Evolutionary conservation across 352 stramenopile species (phyloP).

Genomic region (Plasmopara muralis): DNA sequence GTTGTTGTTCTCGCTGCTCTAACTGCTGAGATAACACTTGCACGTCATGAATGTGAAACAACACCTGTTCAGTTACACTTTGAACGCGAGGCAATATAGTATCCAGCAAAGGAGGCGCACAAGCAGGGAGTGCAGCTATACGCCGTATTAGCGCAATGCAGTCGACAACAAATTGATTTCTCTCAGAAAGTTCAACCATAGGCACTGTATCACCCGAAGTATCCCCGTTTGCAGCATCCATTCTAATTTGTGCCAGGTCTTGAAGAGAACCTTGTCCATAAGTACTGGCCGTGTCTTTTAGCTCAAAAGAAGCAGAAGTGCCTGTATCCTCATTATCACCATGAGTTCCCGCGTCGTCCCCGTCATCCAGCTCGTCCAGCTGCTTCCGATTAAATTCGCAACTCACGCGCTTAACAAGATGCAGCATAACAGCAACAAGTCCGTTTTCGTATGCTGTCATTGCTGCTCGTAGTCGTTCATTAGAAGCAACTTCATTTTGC

Average conservation of each 20-base stretch:
- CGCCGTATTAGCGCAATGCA: slow-evolving; percentile 65
- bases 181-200: slow-evolving; percentile 53
- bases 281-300: slow-evolving; percentile 22
- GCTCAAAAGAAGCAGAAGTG: slow-evolving; percentile 26
- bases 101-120: slow-evolving; percentile 44
- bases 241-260: slow-evolving; percentile 59
- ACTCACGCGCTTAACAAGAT: slow-evolving; percentile 62
- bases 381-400: slow-evolving; percentile 62
- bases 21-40: slow-evolving; percentile 31
- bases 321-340: slow-evolving; percentile 37
- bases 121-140: slow-evolving; percentile 55
- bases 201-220: slow-evolving; percentile 13
- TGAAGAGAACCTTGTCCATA: slow-evolving; percentile 60
- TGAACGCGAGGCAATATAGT: slow-evolving; percentile 45
- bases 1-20: slow-evolving; percentile 45
- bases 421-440: slow-evolving; percentile 67
- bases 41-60: slow-evolving; percentile 49
- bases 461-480: slow-evolving; percentile 39
- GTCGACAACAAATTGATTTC: slow-evolving; percentile 68
- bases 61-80: slow-evolving; percentile 27
- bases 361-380: slow-evolving; percentile 52
- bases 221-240: slow-evolving; percentile 33
- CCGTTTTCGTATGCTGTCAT: slow-evolving; percentile 64
- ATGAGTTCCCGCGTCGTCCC: slow-evolving; percentile 26
- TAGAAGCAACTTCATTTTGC: slow-evolving; percentile 54